phyloP scores from a whole-genome alignment of 768 basidiomycete genomes.

The Coprinellus aureogranulatus region DNA sequence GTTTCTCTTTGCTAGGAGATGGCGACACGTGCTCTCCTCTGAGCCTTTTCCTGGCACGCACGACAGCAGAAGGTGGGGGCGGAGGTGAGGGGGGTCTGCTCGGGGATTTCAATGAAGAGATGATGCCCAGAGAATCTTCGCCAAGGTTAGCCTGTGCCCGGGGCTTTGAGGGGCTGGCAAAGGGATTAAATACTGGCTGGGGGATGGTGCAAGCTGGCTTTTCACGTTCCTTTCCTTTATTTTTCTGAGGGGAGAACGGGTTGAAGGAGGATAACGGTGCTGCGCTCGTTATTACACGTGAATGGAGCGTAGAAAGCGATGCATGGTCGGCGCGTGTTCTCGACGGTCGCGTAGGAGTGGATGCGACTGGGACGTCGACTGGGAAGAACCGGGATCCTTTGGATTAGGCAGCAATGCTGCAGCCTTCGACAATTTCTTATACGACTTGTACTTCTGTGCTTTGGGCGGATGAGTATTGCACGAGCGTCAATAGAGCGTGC shows the following conservation, averaged over 20 bases:
- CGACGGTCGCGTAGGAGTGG: background rate
- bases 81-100: slow-evolving; percentile 20
- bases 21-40: slow-evolving; percentile 83
- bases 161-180: slow-evolving; percentile 40
- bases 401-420: slow-evolving; percentile 16
- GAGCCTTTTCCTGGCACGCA: slow-evolving; percentile 74
- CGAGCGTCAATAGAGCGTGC: slow-evolving; percentile 2
- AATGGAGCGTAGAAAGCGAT: background rate
- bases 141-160: slow-evolving; percentile 29
- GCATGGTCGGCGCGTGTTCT: background rate
- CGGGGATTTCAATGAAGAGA: slow-evolving; percentile 34
- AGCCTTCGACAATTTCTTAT: slow-evolving; percentile 70
- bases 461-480: slow-evolving; percentile 16
- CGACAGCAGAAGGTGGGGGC: slow-evolving; percentile 44
- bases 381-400: background rate
- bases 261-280: slow-evolving; percentile 60
- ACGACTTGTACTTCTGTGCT: slow-evolving; percentile 80
- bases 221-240: slow-evolving; percentile 43
- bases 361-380: background rate
- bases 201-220: slow-evolving; percentile 4
- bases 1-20: slow-evolving; percentile 76
- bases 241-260: slow-evolving; percentile 71
- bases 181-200: slow-evolving; percentile 38
- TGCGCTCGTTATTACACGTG: slow-evolving; percentile 49
- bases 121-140: no score